A percentile compares a stretch with the other conserved stretches of the same genome.
Evolutionary conservation across 169 alveolate genomes (phyloP).

Genomic region (Theileria parva): DNA sequence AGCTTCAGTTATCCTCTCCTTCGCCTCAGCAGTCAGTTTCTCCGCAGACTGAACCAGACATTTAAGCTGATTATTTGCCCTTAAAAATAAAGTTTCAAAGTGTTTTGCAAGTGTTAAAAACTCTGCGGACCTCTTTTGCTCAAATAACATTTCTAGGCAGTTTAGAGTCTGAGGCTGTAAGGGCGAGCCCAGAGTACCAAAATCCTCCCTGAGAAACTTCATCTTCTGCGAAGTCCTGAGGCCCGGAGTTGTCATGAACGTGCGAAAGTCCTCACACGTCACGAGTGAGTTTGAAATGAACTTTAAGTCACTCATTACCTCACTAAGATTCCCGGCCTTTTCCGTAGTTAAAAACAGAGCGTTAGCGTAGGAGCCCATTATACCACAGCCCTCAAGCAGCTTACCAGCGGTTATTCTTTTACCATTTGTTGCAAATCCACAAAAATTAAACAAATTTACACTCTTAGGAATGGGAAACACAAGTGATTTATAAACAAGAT

Average conservation of each 20-base stretch:
- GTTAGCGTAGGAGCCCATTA: conserved; percentile 68
- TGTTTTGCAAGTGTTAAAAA: conserved; percentile 33
- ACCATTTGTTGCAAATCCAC: neutral
- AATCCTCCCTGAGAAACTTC: conserved; percentile 44
- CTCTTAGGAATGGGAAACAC: neutral
- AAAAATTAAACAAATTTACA: neutral
- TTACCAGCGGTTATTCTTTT: neutral
- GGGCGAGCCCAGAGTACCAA: conserved; percentile 24
- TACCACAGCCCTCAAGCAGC: conserved; percentile 57
- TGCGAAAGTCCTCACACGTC: conserved; percentile 39
- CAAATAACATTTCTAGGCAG: conserved; percentile 56
- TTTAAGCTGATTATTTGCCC: conserved; percentile 46
- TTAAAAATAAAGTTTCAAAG: conserved; percentile 56
- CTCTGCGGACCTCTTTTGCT: conserved; percentile 49
- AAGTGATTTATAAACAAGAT: neutral
- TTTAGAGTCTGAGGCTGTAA: conserved; percentile 53
- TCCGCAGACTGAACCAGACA: conserved; percentile 57
- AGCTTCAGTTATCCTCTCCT: conserved; percentile 33
- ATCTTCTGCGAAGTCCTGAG: conserved; percentile 49
- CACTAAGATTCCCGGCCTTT: conserved; percentile 34
- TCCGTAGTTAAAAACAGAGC: conserved; percentile 59
- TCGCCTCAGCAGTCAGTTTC: conserved; percentile 28
- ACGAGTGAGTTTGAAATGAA: conserved; percentile 23
- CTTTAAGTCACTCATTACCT: conserved; percentile 54
- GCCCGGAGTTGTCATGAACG: conserved; percentile 48